A percentile compares a stretch with the other conserved stretches of the same genome.
Conservation (phyloP, 2,329 filamentous ascomycete species). For the Hypoxylon sp. region DNA sequence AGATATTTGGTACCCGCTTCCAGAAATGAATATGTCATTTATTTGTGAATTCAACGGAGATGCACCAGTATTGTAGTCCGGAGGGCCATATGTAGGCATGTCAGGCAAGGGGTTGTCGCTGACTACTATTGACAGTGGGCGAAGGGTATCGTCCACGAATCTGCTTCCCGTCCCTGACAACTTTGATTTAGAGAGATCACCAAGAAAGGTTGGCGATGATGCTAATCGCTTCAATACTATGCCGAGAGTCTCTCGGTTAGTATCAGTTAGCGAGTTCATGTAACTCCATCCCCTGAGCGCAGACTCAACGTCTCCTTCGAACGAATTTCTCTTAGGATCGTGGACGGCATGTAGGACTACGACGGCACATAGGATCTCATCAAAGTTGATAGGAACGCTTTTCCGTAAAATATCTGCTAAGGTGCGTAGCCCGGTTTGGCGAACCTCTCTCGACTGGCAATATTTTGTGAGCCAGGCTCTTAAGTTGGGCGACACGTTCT, state of each 20-base stretch:
- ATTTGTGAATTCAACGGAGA: not conserved
- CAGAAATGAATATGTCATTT: not conserved
- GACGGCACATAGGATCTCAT: conserved; percentile 33
- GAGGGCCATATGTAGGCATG: conserved; percentile 4
- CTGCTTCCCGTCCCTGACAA: conserved; percentile 29
- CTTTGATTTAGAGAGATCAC: conserved; percentile 1
- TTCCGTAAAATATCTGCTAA: conserved; percentile 29
- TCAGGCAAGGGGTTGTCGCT: conserved; percentile 22
- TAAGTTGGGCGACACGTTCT: conserved; percentile 15
- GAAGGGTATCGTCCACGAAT: conserved; percentile 18
- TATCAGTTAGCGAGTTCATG: not conserved
- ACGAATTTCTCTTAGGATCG: conserved; percentile 14
- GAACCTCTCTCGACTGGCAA: conserved; percentile 14
- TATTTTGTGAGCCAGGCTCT: conserved; percentile 22
- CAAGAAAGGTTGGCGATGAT: conserved; percentile 12
- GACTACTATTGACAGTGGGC: conserved; percentile 18
- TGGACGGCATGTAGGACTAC: conserved; percentile 36
- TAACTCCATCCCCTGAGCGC: conserved; percentile 30
- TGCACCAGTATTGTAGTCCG: not conserved
- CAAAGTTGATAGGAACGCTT: conserved; percentile 9
- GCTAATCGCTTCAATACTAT: conserved; percentile 22
- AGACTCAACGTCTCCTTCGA: conserved; percentile 19
- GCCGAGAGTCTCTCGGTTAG: conserved; percentile 18
- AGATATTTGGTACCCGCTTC: conserved; percentile 1
- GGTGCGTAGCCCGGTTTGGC: conserved; percentile 29